These are phyloP conservation scores for Pestalotiopsis sp. DNA, from an alignment of 2,329 filamentous ascomycete genomes.

Conservation along the genomic window DNA sequence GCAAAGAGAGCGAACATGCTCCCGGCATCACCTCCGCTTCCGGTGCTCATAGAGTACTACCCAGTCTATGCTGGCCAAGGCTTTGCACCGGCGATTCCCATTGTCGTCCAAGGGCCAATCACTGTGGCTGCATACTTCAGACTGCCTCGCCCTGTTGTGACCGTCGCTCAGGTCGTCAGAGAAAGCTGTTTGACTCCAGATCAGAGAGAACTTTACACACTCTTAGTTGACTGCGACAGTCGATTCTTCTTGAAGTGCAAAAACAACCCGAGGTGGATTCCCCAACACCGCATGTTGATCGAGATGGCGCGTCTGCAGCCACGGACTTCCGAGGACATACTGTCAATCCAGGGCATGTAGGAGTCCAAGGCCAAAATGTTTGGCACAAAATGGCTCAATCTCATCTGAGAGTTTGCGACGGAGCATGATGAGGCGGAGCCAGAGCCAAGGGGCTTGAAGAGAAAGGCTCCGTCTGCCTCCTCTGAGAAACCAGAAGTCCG, in stretches of 20 bases:
- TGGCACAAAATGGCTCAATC: too few species aligned
- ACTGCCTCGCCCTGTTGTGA: background rate
- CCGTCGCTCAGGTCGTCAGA: background rate
- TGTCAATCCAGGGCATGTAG: too few species aligned
- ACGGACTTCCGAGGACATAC: too few species aligned
- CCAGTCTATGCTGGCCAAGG: constrained; percentile 8
- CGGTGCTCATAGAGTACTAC: constrained; percentile 18
- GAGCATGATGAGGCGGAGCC: background rate
- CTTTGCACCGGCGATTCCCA: background rate
- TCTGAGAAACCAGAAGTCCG: background rate
- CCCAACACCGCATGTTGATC: too few species aligned
- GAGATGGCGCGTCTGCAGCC: too few species aligned
- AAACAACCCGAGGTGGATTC: too few species aligned
- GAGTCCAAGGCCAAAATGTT: too few species aligned
- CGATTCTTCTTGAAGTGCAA: too few species aligned
- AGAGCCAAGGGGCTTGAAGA: background rate
- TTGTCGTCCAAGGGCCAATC: background rate
- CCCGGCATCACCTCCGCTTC: constrained; percentile 18
- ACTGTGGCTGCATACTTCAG: background rate
- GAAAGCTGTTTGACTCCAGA: background rate
- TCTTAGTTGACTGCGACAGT: too few species aligned
- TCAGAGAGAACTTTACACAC: background rate
- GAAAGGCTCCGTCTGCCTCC: background rate
- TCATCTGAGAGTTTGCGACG: background rate
- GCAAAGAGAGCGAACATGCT: constrained; percentile 23